Percentiles rank a stretch among this genome's conserved stretches.
These are phyloP conservation scores for Botrytis fragariae DNA, from an alignment of 2,329 filamentous ascomycete genomes.

Conservation along the genomic window DNA sequence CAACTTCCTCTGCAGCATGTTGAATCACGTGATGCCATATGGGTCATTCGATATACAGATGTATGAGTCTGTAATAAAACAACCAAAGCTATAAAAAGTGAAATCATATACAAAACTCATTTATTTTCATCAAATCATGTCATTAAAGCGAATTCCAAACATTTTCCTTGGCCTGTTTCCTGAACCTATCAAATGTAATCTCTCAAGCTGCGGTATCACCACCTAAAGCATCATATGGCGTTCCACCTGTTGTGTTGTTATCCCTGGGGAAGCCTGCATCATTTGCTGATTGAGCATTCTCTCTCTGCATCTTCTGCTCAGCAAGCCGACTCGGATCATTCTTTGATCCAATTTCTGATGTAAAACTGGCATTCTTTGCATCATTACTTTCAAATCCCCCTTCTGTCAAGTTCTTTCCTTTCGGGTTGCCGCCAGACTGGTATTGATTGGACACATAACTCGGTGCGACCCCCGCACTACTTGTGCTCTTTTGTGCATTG, in stretches of 20 bases:
- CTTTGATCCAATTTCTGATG: slow-evolving; percentile 46
- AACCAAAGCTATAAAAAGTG: neutral
- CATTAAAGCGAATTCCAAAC: neutral
- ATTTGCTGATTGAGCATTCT: slow-evolving; percentile 30
- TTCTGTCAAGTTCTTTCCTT: slow-evolving; percentile 36
- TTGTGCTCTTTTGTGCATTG: slow-evolving; percentile 8
- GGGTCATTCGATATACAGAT: no score
- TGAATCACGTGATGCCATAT: neutral
- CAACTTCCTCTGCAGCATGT: neutral
- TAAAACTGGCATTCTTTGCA: slow-evolving; percentile 37
- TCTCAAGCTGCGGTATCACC: slow-evolving; percentile 11
- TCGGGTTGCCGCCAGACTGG: slow-evolving; percentile 27
- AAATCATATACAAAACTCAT: neutral
- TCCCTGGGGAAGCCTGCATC: slow-evolving; percentile 30
- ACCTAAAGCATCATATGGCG: slow-evolving; percentile 12
- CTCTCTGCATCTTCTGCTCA: slow-evolving; percentile 43
- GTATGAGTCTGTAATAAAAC: neutral
- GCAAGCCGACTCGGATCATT: slow-evolving; percentile 49
- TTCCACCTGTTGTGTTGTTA: slow-evolving; percentile 20
- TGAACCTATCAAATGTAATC: no score
- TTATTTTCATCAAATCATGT: neutral
- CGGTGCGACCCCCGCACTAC: slow-evolving; percentile 30
- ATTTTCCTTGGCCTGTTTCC: neutral
- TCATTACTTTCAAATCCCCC: slow-evolving; percentile 33
- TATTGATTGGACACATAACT: slow-evolving; percentile 34